Base-by-base conservation (phyloP, 805 yeast genomes). In the Saccharomycopsis babjevae region DNA sequence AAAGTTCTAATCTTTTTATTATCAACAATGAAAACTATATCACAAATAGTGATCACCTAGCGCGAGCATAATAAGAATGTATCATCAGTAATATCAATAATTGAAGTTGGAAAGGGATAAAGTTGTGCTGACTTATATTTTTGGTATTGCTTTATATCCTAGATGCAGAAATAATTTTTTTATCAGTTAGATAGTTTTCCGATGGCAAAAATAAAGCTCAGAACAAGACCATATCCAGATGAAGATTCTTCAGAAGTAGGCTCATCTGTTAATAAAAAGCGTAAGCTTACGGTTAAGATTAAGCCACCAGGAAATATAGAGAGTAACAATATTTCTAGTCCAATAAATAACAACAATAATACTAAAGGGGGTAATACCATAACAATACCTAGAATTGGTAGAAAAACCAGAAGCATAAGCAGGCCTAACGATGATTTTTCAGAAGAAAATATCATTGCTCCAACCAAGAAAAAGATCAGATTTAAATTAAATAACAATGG, bases 241-340 rank as follows among this genome's bases (percentile, higher is more conserved):
- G 15, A 25, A 22, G 28, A 46, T 46, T 25, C n/a, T 22, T 18
- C 30, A 4, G 56, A 54, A 36, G 56, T 38, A 16, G 25, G 18
- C 32, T 34, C 40, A 30, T n/a, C 56, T 15, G 3, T 28, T 4
- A 38, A 38, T 22, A 40, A 28, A 43, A 64, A 64, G 55, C 69
- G 68, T 67, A 75, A 52, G 55, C 68, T 57, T 69, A 67, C 50
- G 66, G 73, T 76, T 76, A 60, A 75, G 69, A 61, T 76, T 78
- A 72, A 76, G 74, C 79, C 79, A 74, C 68, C 74, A 77, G 61
- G 70, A 73, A 22, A 15, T 38, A 40, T 10, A 18, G 40, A 54
- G 18, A 22, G 38, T n/a, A 32, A 56, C 61, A 22, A 61, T 62
- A 46, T 66, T 68, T 34, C 65, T 64, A 54, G 66, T 61, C 43